phyloP scores from a whole-genome alignment of 768 basidiomycete genomes.

The Boletus barrowsii region DNA sequence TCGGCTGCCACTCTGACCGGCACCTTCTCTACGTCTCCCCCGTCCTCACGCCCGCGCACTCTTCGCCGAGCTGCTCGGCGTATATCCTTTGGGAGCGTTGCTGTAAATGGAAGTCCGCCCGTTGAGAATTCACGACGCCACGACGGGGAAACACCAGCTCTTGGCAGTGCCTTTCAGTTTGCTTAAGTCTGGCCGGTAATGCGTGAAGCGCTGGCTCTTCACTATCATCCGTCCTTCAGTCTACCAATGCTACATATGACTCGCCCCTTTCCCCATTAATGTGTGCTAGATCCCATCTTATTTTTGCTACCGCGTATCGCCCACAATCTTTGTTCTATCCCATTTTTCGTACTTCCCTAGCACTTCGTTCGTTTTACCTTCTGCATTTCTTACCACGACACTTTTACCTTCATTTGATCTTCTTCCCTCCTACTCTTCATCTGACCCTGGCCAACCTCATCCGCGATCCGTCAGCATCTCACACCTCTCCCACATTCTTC shows the following conservation, averaged over 20 bases:
- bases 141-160: constrained; percentile 34
- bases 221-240: background rate
- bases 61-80: constrained; percentile 43
- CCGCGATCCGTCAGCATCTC: background rate
- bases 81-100: constrained; percentile 64
- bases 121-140: constrained; percentile 26
- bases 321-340: constrained; percentile 5
- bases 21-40: constrained; percentile 14
- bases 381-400: constrained; percentile 1
- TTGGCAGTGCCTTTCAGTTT: constrained; percentile 76
- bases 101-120: constrained; percentile 28
- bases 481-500: constrained; percentile 5
- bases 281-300: background rate
- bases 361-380: constrained; percentile 7
- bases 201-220: constrained; percentile 6
- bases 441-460: background rate
- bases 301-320: background rate
- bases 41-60: constrained; percentile 24
- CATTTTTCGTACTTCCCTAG: background rate
- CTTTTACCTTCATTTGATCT: background rate
- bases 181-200: constrained; percentile 31
- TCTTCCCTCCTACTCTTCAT: background rate
- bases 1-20: constrained; percentile 4
- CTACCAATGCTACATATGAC: constrained; percentile 11
- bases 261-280: background rate